Conservation (phyloP, 495 filamentous ascomycete genomes). For the Hapsidospora chrysogenum region DNA sequence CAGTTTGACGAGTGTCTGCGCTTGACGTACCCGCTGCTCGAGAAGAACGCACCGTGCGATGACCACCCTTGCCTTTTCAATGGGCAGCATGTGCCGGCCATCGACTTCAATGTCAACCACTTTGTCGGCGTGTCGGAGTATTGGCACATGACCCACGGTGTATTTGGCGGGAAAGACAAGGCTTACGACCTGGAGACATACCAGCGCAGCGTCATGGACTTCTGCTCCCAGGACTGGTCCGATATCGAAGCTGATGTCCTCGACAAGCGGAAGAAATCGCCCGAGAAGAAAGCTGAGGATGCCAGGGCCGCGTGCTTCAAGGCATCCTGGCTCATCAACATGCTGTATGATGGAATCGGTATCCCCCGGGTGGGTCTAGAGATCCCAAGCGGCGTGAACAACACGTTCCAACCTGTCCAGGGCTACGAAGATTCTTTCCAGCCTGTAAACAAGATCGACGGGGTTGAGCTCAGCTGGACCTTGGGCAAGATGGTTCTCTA, state of each 20-base stretch:
- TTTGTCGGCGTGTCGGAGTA: slow-evolving; percentile 98
- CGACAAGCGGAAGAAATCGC: slow-evolving; percentile 40
- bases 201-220: slow-evolving; percentile 66
- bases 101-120: slow-evolving; percentile 96
- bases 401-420: slow-evolving; percentile 55
- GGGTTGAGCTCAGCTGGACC: slow-evolving; percentile 95
- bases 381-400: slow-evolving; percentile 36
- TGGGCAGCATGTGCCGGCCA: slow-evolving; percentile 80
- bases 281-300: slow-evolving; percentile 52
- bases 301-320: slow-evolving; percentile 92
- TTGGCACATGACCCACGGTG: slow-evolving; percentile 95
- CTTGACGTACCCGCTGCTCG: slow-evolving; percentile 69
- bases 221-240: slow-evolving; percentile 72
- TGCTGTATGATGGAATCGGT: slow-evolving; percentile 90
- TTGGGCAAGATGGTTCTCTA: slow-evolving; percentile 97
- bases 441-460: slow-evolving; percentile 81
- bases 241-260: slow-evolving; percentile 46
- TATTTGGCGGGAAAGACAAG: slow-evolving; percentile 74
- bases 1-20: slow-evolving; percentile 71
- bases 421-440: slow-evolving; percentile 83
- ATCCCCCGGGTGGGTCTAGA: slow-evolving; percentile 70
- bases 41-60: slow-evolving; percentile 72
- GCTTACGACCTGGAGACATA: slow-evolving; percentile 87
- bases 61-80: slow-evolving; percentile 79
- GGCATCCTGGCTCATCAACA: slow-evolving; percentile 90